Conservation (phyloP, 169 alveolate genomes). For the Cryptosporidium xiaoi region DNA sequence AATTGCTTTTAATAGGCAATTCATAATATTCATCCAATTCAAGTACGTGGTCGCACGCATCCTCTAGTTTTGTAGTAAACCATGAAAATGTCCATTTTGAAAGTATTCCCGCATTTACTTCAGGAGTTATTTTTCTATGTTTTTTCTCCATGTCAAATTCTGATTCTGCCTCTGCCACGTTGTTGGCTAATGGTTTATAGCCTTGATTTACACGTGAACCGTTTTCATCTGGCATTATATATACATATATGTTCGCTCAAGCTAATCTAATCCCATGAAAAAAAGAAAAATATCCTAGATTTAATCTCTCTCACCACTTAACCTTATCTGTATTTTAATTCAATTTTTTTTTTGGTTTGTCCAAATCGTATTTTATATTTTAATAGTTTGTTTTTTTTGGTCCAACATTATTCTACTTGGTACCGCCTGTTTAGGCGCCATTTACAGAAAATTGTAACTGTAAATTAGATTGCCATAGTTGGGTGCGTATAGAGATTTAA, state of each 20-base stretch:
- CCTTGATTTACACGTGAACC: not conserved
- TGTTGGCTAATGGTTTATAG: not conserved
- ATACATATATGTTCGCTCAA: not conserved
- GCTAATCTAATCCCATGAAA: no score
- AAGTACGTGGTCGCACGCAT: slow-evolving; percentile 43
- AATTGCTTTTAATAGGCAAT: slow-evolving; percentile 14
- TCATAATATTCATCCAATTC: slow-evolving; percentile 40
- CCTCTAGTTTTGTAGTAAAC: slow-evolving; percentile 46
- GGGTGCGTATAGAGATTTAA: no score
- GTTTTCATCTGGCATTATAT: slow-evolving; percentile 1
- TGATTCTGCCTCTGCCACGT: not conserved
- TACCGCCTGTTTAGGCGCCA: no score
- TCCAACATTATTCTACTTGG: no score
- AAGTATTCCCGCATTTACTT: slow-evolving; percentile 24
- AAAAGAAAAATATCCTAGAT: no score
- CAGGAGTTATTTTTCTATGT: slow-evolving; percentile 9
- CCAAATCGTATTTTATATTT: no score
- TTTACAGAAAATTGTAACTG: no score
- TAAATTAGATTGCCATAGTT: no score
- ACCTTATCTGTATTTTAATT: no score
- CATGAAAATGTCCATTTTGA: slow-evolving; percentile 67
- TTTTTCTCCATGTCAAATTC: not conserved
- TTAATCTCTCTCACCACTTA: no score
- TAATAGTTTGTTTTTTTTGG: no score
- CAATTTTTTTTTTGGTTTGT: no score